Evolutionary conservation across 306 rosid species (phyloP), one percentile per base, ranked within the genome.

Genomic region (Astragalus glycyphyllos): DNA sequence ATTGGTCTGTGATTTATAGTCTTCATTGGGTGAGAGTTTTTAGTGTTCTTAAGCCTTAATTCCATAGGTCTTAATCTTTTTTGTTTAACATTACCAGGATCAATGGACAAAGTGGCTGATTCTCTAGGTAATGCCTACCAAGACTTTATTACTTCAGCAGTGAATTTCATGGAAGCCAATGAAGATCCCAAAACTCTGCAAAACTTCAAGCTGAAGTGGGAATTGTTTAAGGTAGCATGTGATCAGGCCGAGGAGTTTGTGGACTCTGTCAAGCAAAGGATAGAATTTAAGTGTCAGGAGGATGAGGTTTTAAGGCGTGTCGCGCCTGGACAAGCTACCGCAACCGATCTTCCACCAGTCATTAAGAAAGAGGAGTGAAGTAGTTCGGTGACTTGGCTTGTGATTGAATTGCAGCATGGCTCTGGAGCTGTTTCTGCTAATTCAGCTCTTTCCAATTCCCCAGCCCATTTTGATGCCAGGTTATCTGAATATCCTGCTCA

Each of bases 241-340:
- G 97, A 88, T 80, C 92, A 85, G 47, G 97, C 89, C 0, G 96
- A 88, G 83, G 92, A 85, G 80, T 91, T 88, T 79, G 92, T 91
- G 64, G 90, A 91, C 80, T 88, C 96, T 16, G 79, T 86, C 63
- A 88, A 86, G 84, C 97, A 88, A 75, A 83, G 92, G 72, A 88
- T 91, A 44, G 92, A 92, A 75, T 86, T 88, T 0, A 92, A 91
- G 79, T 88, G 92, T 78, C 79, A 86, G 11, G 88, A 86, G 47
- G 96, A 88, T 44, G 90, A 91, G 85, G 97, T 92, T 29, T 83
- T 96, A 11, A 86, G 97, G 31, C 79, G 82, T 17, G 79, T 63
- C 70, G 79, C 82, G 69, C 66, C 86, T 7, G 92, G 88, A 60
- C 84, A 73, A 26, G 73, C 71, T 35, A 32, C 76, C 37, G 47